Conservation (phyloP, 768 basidiomycete species). For the Coprinellus aureogranulatus region DNA sequence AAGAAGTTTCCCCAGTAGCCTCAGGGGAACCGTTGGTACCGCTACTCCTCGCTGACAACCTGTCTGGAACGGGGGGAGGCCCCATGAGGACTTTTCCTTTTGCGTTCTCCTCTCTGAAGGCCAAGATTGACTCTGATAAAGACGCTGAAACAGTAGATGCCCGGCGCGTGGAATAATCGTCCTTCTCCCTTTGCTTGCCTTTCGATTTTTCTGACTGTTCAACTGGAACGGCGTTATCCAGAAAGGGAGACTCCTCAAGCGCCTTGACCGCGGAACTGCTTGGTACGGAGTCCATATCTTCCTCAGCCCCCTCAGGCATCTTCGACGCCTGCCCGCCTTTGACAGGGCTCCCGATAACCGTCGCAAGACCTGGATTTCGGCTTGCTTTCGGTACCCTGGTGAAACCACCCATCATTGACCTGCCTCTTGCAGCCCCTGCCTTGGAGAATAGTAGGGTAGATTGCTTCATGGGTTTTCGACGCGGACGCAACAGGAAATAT, state of each 20-base stretch:
- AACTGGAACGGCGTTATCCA: slow-evolving; percentile 16
- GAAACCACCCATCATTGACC: slow-evolving; percentile 27
- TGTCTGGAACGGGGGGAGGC: slow-evolving; percentile 47
- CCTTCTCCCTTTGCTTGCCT: slow-evolving; percentile 31
- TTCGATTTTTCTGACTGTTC: slow-evolving; percentile 24
- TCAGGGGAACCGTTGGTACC: slow-evolving; percentile 35
- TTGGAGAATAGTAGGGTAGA: slow-evolving; percentile 10
- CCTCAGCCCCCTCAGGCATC: slow-evolving; percentile 12
- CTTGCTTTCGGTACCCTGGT: slow-evolving; percentile 38
- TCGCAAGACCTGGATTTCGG: slow-evolving; percentile 45
- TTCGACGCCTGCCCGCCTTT: slow-evolving; percentile 34
- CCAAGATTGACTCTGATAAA: slow-evolving; percentile 61
- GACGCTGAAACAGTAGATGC: slow-evolving; percentile 60
- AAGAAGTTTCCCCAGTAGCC: slow-evolving; percentile 15
- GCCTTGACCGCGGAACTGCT: slow-evolving; percentile 9
- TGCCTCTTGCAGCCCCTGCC: slow-evolving; percentile 8
- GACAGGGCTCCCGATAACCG: slow-evolving; percentile 48
- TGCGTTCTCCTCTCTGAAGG: slow-evolving; percentile 39
- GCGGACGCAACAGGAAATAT: slow-evolving; percentile 10
- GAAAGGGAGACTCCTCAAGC: slow-evolving; percentile 4
- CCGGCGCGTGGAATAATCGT: slow-evolving; percentile 44
- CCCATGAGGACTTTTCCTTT: slow-evolving; percentile 38
- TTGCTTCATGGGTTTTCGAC: slow-evolving; percentile 4
- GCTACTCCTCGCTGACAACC: slow-evolving; percentile 34
- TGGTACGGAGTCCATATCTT: slow-evolving; percentile 13